Percentiles rank a stretch among this genome's conserved stretches.
Evolutionary conservation across 768 basidiomycete species (phyloP).

Genomic region (Calocybe indica): DNA sequence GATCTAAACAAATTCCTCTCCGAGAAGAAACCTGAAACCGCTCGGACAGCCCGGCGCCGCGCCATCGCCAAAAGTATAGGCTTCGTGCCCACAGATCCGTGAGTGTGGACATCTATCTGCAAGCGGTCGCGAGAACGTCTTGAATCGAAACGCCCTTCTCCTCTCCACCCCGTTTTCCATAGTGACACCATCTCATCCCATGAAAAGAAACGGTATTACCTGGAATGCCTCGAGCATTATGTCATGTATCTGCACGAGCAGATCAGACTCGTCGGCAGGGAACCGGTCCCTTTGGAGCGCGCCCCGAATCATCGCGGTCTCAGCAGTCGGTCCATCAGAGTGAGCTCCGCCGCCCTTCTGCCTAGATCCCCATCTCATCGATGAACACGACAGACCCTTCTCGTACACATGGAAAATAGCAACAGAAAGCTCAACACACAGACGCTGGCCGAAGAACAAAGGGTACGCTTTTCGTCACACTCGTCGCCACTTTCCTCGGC

Average conservation of each 20-base stretch:
- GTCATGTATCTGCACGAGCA: constrained; percentile 62
- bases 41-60: constrained; percentile 54
- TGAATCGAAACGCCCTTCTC: neutral
- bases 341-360: constrained; percentile 16
- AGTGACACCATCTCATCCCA: constrained; percentile 75
- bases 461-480: constrained; percentile 27
- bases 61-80: constrained; percentile 50
- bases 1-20: constrained; percentile 4
- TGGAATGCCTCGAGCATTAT: constrained; percentile 71
- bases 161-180: neutral
- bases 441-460: constrained; percentile 49
- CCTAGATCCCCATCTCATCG: neutral
- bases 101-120: constrained; percentile 14
- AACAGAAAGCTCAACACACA: constrained; percentile 44
- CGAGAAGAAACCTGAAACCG: constrained; percentile 35
- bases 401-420: constrained; percentile 64
- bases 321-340: constrained; percentile 60
- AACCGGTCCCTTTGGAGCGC: constrained; percentile 43
- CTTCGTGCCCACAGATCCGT: constrained; percentile 60
- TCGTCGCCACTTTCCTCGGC: neutral
- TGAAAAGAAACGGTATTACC: constrained; percentile 70
- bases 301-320: constrained; percentile 48
- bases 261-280: constrained; percentile 40
- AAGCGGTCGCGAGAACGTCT: too few relatives aligned
- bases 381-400: constrained; percentile 42